Base-by-base conservation (phyloP, 805 yeast genomes). In the Monosporozyma unispora region DNA sequence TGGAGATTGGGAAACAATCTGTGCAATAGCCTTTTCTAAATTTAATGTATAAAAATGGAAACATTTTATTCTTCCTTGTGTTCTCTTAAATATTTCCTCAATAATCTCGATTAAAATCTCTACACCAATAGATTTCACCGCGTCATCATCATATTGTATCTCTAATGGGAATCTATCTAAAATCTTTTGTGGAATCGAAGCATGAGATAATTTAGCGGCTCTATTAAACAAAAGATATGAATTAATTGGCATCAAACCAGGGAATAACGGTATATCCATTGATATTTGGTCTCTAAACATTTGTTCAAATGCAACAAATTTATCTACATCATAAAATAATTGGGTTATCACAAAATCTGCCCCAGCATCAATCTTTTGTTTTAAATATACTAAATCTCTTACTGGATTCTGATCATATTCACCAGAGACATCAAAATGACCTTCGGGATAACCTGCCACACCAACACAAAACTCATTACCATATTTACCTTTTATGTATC, bases 361-460 rank as follows among this genome's bases (percentile, higher is more conserved):
- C 42, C 99, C 99, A 1, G 98, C 97, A 50, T 81, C 76, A 22
- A 91, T 76, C 65, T 93, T 93, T 56, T 87, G 95, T 46, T 81
- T 78, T 66, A 93, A 74, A 61, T 67, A 88, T 6, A 93, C 91
- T 44, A 91, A 60, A 66, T 91, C 99, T 44, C 75, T 75, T 21
- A 64, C 62, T 0, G 83, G 80, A 58, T 80, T 77, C 64, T 89
- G 96, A 33, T 73, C 74, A 8, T 79, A 67, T 44, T 70, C 74
- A 27, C 48, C 46, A 38, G 47, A 46, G 21, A 21, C 19, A 35
- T 48, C 43, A 14, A 47, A 51, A 68, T 91, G 97, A 18, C 99
- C 99, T 64, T 91, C 99, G 8, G 99, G 96, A 66, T 91, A 91
- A 1, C 95, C 97, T 1, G 99, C 99, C 14, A 91, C 99, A 52